phyloP scores from a whole-genome alignment of 805 yeast species.

The Yarrowia sp. region DNA sequence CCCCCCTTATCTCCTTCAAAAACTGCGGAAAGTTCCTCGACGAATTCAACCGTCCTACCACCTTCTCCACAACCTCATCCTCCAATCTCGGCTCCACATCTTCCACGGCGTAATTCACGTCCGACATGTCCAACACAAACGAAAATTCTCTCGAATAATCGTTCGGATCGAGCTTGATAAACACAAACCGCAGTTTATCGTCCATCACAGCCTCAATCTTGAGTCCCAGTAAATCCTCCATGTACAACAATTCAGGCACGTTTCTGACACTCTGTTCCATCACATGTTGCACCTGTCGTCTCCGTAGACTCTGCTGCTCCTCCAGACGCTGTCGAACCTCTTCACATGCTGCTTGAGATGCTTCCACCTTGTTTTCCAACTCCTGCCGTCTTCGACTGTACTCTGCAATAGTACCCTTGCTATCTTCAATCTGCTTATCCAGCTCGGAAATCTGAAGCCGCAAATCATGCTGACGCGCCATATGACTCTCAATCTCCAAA shows the following conservation, averaged over 20 bases:
- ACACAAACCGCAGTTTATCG: conserved; percentile 49
- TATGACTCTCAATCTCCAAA: conserved; percentile 33
- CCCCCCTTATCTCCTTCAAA: conserved; percentile 35
- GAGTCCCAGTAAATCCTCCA: conserved; percentile 56
- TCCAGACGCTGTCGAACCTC: conserved; percentile 6
- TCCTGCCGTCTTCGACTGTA: not conserved
- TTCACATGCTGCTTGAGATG: not conserved
- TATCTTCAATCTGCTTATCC: conserved; percentile 37
- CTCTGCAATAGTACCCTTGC: conserved; percentile 38
- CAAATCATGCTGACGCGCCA: conserved; percentile 35
- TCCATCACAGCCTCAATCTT: conserved; percentile 51
- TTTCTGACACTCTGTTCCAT: conserved; percentile 48
- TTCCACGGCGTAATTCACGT: conserved; percentile 40
- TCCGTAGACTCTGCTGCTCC: conserved; percentile 37
- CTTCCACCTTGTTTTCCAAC: conserved; percentile 3
- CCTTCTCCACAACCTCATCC: conserved; percentile 31
- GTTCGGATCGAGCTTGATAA: conserved; percentile 48
- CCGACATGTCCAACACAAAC: conserved; percentile 49
- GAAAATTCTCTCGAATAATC: conserved; percentile 45
- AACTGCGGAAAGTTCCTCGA: conserved; percentile 35
- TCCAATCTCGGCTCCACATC: conserved; percentile 44
- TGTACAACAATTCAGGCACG: conserved; percentile 51
- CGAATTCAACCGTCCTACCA: conserved; percentile 33
- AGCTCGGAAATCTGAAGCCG: conserved; percentile 31
- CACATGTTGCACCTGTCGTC: conserved; percentile 41